phyloP scores from a whole-genome alignment of 2,329 filamentous ascomycete species.

The Orbilia javanica region DNA sequence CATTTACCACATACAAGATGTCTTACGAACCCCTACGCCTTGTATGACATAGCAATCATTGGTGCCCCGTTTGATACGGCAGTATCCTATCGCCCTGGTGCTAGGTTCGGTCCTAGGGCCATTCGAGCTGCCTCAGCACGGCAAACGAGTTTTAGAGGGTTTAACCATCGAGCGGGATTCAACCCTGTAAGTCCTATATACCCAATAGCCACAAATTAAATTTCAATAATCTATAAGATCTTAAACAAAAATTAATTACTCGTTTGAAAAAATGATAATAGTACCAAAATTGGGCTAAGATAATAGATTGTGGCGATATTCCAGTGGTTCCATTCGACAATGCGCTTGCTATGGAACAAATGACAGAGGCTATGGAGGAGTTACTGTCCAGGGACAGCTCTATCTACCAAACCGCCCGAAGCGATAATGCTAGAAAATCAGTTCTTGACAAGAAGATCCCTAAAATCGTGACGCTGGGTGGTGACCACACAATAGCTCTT shows the following conservation, averaged over 20 bases:
- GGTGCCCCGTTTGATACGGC: constrained; percentile 81
- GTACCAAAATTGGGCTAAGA: constrained; percentile 80
- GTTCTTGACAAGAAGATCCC: constrained; percentile 63
- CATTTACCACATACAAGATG: constrained; percentile 78
- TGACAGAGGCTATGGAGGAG: constrained; percentile 83
- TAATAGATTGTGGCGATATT: constrained; percentile 92
- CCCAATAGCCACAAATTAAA: not conserved
- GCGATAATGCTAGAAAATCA: constrained; percentile 22
- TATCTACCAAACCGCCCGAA: constrained; percentile 19
- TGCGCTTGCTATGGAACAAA: constrained; percentile 81
- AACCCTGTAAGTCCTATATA: constrained; percentile 72
- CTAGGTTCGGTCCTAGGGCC: constrained; percentile 86
- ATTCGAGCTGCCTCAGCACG: constrained; percentile 86
- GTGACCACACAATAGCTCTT: constrained; percentile 79
- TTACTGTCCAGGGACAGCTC: constrained; percentile 66
- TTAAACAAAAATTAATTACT: not conserved
- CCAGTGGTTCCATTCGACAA: constrained; percentile 90
- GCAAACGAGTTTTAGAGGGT: constrained; percentile 82
- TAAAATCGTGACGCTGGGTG: constrained; percentile 77
- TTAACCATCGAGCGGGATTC: constrained; percentile 83
- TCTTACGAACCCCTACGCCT: constrained; percentile 74
- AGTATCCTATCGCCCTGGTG: constrained; percentile 77
- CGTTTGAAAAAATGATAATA: not conserved
- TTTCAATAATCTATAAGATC: no score
- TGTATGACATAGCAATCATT: constrained; percentile 78